Base-by-base conservation (phyloP, 441 rosid species). In the Pelargonium myrrhifolium region DNA sequence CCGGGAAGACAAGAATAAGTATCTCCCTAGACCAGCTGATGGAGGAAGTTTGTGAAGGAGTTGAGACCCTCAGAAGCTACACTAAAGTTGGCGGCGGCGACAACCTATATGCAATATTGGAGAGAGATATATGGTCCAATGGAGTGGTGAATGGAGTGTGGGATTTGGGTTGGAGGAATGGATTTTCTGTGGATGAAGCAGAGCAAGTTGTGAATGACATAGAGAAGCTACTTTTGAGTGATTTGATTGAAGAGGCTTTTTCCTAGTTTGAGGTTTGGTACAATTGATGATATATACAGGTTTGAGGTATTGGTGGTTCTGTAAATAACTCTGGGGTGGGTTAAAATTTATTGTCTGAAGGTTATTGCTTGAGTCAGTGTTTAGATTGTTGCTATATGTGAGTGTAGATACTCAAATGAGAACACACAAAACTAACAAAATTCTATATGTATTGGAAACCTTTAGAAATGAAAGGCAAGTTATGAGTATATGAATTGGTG, bases 111-210 rank as follows among this genome's bases (percentile, higher is more conserved):
- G 70, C 77, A 55, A 74, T 75, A 72, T 58, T 89, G 85, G 89
- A 84, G 66, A 84, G 75, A 66, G 99, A 93, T 72, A 37, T 89
- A 43, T 68, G 37, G 43, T 53, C 76, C 81, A 84, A 66, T 71
- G 91, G 81, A 76, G 76, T 83, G 40, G 76, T 68, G 59, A 84
- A 77, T 65, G 86, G 90, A 68, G 70, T 79, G 40, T 93, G 99
- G 99, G 92, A 88, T 68, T 69, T 80, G 73, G 95, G 92, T 65
- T 93, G 97, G 99, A 87, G 80, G 75, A 77, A 70, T 14, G 89
- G 77, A 68, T 84, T 77, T 72, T 85, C 83, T 8, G 66, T 67
- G 15, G 79, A 84, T 47, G 90, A 84, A 68, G 79, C 77, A 9
- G 83, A 82, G 75, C 78, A 82, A 69, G 78, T 83, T 65, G 87